Percentiles rank a stretch among this genome's conserved stretches.
phyloP scores from a whole-genome alignment of 2,329 filamentous ascomycete species.

The Macrophomina tecta region DNA sequence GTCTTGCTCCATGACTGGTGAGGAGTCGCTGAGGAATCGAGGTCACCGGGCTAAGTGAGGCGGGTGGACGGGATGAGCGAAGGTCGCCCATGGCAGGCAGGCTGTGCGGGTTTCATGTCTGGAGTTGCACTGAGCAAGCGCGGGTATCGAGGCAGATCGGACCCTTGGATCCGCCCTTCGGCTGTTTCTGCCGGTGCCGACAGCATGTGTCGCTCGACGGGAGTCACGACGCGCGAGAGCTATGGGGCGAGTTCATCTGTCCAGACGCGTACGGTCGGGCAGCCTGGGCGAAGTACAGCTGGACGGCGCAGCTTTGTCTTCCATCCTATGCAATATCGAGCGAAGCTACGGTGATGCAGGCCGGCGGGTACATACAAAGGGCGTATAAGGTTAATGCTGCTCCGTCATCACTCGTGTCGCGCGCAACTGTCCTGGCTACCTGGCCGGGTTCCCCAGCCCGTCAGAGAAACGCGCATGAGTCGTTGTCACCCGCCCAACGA shows the following conservation, averaged over 20 bases:
- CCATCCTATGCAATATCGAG: too few relatives aligned
- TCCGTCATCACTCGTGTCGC: conserved; percentile 4
- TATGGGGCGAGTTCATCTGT: too few relatives aligned
- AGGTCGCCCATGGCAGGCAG: neutral
- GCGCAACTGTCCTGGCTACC: neutral
- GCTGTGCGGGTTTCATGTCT: neutral
- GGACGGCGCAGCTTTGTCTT: too few relatives aligned
- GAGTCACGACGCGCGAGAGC: too few relatives aligned
- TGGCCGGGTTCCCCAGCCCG: conserved; percentile 10
- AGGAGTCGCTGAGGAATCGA: neutral
- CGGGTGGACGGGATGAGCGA: neutral
- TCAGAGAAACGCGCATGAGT: conserved; percentile 5
- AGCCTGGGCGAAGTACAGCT: too few relatives aligned
- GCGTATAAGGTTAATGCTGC: conserved; percentile 11
- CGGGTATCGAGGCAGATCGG: neutral
- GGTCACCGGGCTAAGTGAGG: neutral
- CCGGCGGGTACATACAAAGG: neutral
- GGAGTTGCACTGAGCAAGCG: conserved; percentile 1
- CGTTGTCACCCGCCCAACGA: conserved; percentile 9
- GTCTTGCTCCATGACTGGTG: neutral
- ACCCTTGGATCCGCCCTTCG: conserved; percentile 6
- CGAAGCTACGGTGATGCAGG: neutral
- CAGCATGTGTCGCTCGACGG: too few relatives aligned
- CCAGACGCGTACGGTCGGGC: too few relatives aligned
- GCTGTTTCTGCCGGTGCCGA: conserved; percentile 9